Conservation (phyloP, 176 grass and related monocot genomes). For the Oryza punctata region DNA sequence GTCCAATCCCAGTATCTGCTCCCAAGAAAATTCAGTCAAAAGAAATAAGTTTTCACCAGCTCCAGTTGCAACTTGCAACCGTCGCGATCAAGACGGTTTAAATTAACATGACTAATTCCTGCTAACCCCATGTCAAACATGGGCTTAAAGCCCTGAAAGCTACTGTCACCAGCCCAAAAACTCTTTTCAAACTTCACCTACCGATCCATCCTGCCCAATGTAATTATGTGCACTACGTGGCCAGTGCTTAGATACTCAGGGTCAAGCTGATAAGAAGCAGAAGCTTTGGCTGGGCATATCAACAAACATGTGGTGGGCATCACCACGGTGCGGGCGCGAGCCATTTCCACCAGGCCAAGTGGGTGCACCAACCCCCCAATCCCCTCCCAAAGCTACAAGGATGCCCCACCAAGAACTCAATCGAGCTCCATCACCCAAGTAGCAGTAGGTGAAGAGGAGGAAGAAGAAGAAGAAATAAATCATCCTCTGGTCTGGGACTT, state of each 20-base stretch:
- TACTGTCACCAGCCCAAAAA: neutral
- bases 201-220: neutral
- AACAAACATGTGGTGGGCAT: slow-evolving; percentile 52
- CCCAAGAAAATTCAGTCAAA: slow-evolving; percentile 18
- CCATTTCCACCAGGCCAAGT: neutral
- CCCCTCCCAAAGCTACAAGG: neutral
- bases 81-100: neutral
- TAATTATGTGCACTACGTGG: neutral
- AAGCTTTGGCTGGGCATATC: slow-evolving; percentile 29
- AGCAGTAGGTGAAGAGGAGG: slow-evolving; percentile 9
- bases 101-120: neutral
- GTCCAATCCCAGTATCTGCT: slow-evolving; percentile 94
- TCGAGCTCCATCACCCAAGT: neutral
- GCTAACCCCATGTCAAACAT: neutral
- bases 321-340: neutral
- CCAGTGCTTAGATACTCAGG: neutral
- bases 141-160: neutral
- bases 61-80: neutral
- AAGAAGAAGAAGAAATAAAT: neutral
- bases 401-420: slow-evolving; percentile 19
- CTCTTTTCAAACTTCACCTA: slow-evolving; percentile 34
- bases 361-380: slow-evolving; percentile 46
- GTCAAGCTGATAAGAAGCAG: slow-evolving; percentile 15
- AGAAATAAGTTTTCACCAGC: neutral
- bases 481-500: too few relatives aligned